Conservation (phyloP, 306 rosid species). For the Betula pendula region DNA sequence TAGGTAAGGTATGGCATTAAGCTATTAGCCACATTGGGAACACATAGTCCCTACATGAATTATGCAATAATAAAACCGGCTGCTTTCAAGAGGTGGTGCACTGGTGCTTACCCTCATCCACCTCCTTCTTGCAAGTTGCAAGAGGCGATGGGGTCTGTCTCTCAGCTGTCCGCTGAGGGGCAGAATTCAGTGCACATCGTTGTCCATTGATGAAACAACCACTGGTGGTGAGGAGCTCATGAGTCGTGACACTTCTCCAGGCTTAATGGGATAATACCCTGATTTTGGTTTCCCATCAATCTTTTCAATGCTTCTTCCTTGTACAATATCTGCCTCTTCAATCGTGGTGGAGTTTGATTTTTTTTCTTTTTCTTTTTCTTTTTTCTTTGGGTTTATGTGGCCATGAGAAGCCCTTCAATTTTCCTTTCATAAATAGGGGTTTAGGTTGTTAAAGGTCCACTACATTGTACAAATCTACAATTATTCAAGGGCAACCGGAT, state of each 20-base stretch:
- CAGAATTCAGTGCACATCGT: constrained; percentile 30
- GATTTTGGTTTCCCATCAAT: constrained; percentile 38
- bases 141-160: constrained; percentile 21
- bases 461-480: constrained; percentile 24
- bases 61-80: constrained; percentile 23
- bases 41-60: constrained; percentile 28
- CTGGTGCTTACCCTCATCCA: constrained; percentile 29
- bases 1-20: constrained; percentile 20
- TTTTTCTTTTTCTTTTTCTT: constrained; percentile 4
- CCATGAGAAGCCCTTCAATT: constrained; percentile 27
- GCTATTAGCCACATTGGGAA: constrained; percentile 24
- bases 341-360: constrained; percentile 30
- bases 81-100: constrained; percentile 19
- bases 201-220: constrained; percentile 35
- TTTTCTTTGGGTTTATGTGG: constrained; percentile 37
- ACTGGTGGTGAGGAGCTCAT: constrained; percentile 15
- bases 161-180: constrained; percentile 34
- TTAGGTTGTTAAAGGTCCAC: constrained; percentile 27
- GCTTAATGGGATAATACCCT: constrained; percentile 31
- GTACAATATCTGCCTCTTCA: constrained; percentile 31
- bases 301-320: constrained; percentile 44
- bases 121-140: constrained; percentile 39
- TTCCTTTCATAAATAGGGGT: constrained; percentile 18
- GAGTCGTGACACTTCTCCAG: constrained; percentile 17
- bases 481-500: constrained; percentile 20